A percentile compares a stretch with the other conserved stretches of the same genome.
Evolutionary conservation across 2,329 filamentous ascomycete species (phyloP).

Genomic region (Microsporum canis): DNA sequence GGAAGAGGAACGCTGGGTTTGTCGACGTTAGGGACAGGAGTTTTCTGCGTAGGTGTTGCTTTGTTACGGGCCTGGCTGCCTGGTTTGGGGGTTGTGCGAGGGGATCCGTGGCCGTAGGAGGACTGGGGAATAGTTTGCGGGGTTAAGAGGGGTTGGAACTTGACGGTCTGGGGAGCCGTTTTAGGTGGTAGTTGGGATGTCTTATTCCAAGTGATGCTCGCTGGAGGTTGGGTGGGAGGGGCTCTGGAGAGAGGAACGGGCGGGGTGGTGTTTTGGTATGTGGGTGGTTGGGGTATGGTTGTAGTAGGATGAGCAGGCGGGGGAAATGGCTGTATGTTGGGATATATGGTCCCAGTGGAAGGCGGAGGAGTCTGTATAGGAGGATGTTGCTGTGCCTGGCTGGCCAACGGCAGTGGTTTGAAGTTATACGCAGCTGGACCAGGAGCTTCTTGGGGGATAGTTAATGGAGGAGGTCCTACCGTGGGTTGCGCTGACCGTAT

Average conservation of each 20-base stretch:
- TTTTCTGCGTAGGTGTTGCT: neutral
- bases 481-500: neutral
- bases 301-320: neutral
- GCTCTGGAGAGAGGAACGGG: neutral
- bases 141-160: slow-evolving; percentile 5
- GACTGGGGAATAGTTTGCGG: slow-evolving; percentile 3
- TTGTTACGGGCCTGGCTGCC: neutral
- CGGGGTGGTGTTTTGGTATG: neutral
- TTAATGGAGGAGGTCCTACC: neutral
- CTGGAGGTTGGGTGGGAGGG: neutral
- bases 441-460: neutral
- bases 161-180: neutral
- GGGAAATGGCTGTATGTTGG: slow-evolving; percentile 4
- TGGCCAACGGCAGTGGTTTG: neutral
- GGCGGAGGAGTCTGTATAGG: neutral
- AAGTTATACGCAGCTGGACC: neutral
- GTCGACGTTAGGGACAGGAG: neutral
- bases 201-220: neutral
- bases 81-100: neutral
- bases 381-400: neutral
- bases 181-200: neutral
- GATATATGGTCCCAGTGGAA: neutral
- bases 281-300: neutral
- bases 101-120: neutral
- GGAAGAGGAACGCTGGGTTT: neutral